Conservation (phyloP, 2,329 filamentous ascomycete species). For the Ophiostoma angusticollis region DNA sequence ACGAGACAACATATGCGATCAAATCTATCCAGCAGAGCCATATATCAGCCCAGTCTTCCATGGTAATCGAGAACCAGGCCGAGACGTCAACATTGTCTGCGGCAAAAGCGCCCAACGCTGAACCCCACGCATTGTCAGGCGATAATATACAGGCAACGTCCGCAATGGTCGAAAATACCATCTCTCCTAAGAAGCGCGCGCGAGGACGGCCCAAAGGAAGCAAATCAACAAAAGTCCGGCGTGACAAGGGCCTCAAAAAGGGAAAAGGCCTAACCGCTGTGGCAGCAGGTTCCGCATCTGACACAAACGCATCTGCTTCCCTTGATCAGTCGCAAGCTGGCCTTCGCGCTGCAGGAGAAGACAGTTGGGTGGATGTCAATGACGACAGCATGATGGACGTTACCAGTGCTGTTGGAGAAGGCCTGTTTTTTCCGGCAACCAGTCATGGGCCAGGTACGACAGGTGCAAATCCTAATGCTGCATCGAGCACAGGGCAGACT, state of each 20-base stretch:
- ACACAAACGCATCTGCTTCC: background rate
- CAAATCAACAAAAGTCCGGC: conserved; percentile 33
- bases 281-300: background rate
- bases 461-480: background rate
- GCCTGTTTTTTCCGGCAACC: conserved; percentile 6
- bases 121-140: background rate
- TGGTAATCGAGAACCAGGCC: background rate
- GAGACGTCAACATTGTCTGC: background rate
- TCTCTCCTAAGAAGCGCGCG: conserved; percentile 25
- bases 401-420: conserved; percentile 13
- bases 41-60: background rate
- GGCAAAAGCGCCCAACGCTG: background rate
- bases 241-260: conserved; percentile 40
- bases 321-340: background rate
- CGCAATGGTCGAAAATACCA: background rate
- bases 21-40: conserved; percentile 1
- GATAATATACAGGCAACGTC: background rate
- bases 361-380: conserved; percentile 34
- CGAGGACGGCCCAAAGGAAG: conserved; percentile 46
- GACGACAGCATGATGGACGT: conserved; percentile 24
- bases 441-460: background rate
- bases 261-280: conserved; percentile 14
- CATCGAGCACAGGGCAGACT: background rate
- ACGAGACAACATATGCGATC: conserved; percentile 1
- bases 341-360: conserved; percentile 18